Evolutionary conservation across 129 eudicot species (phyloP).

Genomic region (Ambrosia trifida): DNA sequence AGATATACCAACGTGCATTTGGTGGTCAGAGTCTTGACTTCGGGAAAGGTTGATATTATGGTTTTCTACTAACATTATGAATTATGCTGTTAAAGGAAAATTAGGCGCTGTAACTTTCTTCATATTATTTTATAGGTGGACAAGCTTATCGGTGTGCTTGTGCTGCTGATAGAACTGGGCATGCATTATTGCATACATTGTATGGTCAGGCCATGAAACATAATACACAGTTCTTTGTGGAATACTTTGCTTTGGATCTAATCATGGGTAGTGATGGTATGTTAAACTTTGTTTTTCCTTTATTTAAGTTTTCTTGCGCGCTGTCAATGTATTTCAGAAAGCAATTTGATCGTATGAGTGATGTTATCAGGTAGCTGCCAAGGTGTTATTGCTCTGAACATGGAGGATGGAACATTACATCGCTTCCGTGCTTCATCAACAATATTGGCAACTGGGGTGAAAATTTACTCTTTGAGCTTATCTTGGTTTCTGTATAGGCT

Average conservation of each 20-base stretch:
- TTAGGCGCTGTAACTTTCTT: conserved; percentile 16
- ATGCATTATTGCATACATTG: conserved; percentile 93
- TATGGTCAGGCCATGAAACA: conserved; percentile 99
- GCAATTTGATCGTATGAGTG: conserved; percentile 14
- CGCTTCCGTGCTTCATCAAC: conserved; percentile 90
- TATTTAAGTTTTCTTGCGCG: background rate
- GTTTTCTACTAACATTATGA: background rate
- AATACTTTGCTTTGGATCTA: conserved; percentile 95
- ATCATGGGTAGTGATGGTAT: conserved; percentile 95
- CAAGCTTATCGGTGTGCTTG: conserved; percentile 99
- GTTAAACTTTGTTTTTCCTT: conserved; percentile 8
- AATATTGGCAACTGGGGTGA: conserved; percentile 97
- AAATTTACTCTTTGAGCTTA: conserved; percentile 7
- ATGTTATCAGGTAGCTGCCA: conserved; percentile 77
- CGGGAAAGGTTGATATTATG: conserved; percentile 73
- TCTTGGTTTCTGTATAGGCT: conserved; percentile 22
- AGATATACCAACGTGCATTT: conserved; percentile 98
- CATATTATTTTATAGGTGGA: conserved; percentile 60
- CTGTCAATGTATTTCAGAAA: conserved; percentile 4
- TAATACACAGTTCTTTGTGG: conserved; percentile 97
- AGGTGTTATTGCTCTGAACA: conserved; percentile 94
- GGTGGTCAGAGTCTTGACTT: conserved; percentile 99
- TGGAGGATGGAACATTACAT: conserved; percentile 98
- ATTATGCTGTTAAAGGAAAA: conserved; percentile 14
- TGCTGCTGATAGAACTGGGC: conserved; percentile 99